Evolutionary conservation across 1,284 basidiomycete genomes (phyloP), one percentile per base, ranked within the genome.

Genomic region (Ganoderma leucocontextum): DNA sequence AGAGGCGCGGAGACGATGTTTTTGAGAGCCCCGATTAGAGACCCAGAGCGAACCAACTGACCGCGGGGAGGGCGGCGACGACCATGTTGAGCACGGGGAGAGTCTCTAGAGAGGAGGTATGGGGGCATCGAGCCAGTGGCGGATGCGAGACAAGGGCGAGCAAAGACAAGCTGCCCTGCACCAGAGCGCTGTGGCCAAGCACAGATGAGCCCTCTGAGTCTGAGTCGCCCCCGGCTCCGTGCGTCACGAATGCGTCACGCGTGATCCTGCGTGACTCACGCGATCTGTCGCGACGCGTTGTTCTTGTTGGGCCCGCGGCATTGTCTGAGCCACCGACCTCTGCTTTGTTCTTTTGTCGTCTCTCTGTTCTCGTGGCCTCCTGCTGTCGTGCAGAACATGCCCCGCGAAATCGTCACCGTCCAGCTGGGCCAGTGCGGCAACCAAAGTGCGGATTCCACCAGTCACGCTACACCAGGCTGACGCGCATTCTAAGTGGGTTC

Each of bases 341-440:
- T 65, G 36, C 68, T 41, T 22, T 61, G 62, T 52, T 60, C 66
- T 60, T 25, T 41, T 55, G 63, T 62, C 42, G 17, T 38, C 29
- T 65, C 57, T 63, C 60, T 60, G n/a, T 58, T 17, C 52, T 60
- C 55, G 53, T 58, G 35, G 8, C 25, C n/a, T 41, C 36, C 57
- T 58, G 61, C 52, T 41, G 42, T 29, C 65, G 29, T 25, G 25
- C 38, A 33, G 47, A 55, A 8, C 63, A 95, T 95, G 94, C 93
- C 94, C 78, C 91, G 93, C 75, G 93, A 95, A 83, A 94, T 95
- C 64, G 92, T 96, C 22, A 95, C 94, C 8, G 86, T 96, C 41
- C 92, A 96, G 79, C 89, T 97, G 17, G 96, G 96, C 74, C 96
- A 98, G 89, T 97, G 96, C 72, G 96, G 96, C 74, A 98, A 98